A percentile compares a stretch with the other conserved stretches of the same genome.
Conservation (phyloP, 1,284 basidiomycete species). For the Heliocybe sulcata region DNA sequence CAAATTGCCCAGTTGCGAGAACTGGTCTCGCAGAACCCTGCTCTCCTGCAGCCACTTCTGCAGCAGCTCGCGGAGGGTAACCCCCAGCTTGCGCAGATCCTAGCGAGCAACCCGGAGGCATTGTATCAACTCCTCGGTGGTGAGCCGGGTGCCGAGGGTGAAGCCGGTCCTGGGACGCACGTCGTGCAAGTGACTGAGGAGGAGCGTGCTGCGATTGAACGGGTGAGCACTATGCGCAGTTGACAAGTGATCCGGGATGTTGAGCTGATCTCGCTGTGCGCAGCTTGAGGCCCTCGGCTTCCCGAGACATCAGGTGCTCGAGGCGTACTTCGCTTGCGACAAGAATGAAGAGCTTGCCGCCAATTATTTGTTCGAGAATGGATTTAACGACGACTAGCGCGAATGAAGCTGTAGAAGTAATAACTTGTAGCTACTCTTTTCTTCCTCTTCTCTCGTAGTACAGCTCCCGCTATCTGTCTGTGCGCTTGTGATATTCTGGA, state of each 20-base stretch:
- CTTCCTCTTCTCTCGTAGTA: neutral
- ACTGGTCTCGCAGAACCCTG: constrained; percentile 72
- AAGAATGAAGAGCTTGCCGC: constrained; percentile 95
- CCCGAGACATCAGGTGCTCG: constrained; percentile 64
- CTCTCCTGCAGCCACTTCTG: constrained; percentile 68
- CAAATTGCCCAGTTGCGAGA: constrained; percentile 56
- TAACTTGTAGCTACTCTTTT: neutral
- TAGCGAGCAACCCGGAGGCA: constrained; percentile 68
- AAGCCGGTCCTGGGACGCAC: constrained; percentile 54
- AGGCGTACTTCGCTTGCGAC: constrained; percentile 90
- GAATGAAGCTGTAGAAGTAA: neutral
- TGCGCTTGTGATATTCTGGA: neutral
- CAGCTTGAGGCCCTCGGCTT: constrained; percentile 87
- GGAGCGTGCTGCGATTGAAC: constrained; percentile 80
- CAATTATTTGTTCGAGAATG: constrained; percentile 80
- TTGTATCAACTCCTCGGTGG: constrained; percentile 56
- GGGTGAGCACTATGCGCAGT: constrained; percentile 42
- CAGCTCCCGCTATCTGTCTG: neutral
- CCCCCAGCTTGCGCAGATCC: constrained; percentile 62
- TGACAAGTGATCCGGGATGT: neutral
- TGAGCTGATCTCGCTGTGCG: constrained; percentile 6
- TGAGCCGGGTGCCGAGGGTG: constrained; percentile 39
- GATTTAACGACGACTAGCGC: constrained; percentile 43
- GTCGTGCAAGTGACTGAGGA: constrained; percentile 78
- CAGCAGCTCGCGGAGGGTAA: constrained; percentile 77